These are phyloP conservation scores for Ambrosia hybrid DNA, from an alignment of 140 eudicot species.

Conservation along the genomic window DNA sequence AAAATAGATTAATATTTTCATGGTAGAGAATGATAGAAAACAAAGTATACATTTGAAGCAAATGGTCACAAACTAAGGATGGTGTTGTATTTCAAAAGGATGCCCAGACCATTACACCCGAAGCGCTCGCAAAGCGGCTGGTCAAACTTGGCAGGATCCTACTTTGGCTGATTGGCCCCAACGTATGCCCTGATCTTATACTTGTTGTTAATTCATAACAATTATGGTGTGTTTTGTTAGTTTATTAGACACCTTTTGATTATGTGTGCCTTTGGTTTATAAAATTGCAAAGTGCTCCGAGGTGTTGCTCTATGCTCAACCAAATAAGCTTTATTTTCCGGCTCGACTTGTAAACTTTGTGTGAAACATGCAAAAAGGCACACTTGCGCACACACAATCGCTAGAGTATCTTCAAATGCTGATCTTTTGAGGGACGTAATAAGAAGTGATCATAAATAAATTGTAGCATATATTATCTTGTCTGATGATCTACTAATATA, in stretches of 20 bases:
- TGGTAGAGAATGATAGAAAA: not conserved
- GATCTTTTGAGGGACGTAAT: not conserved
- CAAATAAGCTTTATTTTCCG: too few relatives aligned
- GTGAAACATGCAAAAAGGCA: not conserved
- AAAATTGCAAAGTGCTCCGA: too few relatives aligned
- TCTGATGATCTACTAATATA: not conserved
- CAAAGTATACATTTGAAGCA: not conserved
- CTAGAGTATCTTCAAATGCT: not conserved
- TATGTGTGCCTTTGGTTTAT: not conserved
- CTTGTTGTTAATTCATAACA: not conserved
- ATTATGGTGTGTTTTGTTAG: not conserved
- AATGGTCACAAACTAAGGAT: not conserved
- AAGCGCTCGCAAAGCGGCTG: constrained; percentile 88
- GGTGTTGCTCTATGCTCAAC: too few relatives aligned
- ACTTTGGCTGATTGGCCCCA: constrained; percentile 96
- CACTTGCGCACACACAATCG: not conserved
- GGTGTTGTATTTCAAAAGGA: constrained; percentile 54
- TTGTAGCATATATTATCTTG: not conserved
- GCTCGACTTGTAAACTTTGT: too few relatives aligned
- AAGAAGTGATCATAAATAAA: not conserved
- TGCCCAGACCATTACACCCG: constrained; percentile 72
- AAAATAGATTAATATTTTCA: not conserved
- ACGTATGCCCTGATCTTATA: constrained; percentile 42
- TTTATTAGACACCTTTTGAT: not conserved
- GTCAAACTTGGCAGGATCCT: constrained; percentile 94